phyloP scores from a whole-genome alignment of 2,329 filamentous ascomycete species.

The Penicillium sp. region DNA sequence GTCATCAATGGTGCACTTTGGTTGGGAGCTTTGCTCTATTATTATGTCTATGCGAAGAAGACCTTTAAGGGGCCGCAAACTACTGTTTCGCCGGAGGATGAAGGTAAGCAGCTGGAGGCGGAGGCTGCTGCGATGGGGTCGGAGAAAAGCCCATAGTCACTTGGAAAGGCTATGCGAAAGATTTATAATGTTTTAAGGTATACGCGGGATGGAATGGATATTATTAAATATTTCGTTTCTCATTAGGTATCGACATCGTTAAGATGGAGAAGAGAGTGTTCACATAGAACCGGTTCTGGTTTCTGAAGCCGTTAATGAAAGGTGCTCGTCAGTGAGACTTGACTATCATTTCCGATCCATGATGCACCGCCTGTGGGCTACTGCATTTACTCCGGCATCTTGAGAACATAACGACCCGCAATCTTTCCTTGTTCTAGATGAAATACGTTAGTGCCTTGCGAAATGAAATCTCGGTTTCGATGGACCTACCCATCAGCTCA shows the following conservation, averaged over 20 bases:
- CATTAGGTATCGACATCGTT: not conserved
- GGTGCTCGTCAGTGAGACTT: not conserved
- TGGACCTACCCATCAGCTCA: conserved; percentile 63
- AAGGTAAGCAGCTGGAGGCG: conserved; percentile 19
- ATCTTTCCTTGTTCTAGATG: conserved; percentile 45
- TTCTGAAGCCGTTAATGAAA: not conserved
- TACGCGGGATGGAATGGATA: not conserved
- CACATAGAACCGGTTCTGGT: too few species aligned
- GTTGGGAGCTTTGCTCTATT: conserved; percentile 60
- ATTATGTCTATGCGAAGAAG: conserved; percentile 60
- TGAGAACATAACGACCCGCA: conserved; percentile 49
- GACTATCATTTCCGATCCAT: not conserved
- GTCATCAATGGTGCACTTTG: conserved; percentile 63
- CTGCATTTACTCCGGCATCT: conserved; percentile 43
- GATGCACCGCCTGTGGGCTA: not conserved
- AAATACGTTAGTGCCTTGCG: conserved; percentile 22
- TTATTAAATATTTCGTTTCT: conserved; percentile 12
- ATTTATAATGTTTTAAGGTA: not conserved
- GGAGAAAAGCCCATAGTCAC: not conserved
- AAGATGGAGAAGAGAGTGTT: not conserved
- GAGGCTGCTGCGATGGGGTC: not conserved
- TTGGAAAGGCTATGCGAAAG: not conserved
- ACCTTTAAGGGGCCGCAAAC: conserved; percentile 65
- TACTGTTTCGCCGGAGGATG: conserved; percentile 50
- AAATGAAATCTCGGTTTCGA: not conserved